Percentiles rank a stretch among this genome's conserved stretches.
These are phyloP conservation scores for Rubroboletus pulcherrimus DNA, from an alignment of 768 basidiomycete species.

Conservation along the genomic window DNA sequence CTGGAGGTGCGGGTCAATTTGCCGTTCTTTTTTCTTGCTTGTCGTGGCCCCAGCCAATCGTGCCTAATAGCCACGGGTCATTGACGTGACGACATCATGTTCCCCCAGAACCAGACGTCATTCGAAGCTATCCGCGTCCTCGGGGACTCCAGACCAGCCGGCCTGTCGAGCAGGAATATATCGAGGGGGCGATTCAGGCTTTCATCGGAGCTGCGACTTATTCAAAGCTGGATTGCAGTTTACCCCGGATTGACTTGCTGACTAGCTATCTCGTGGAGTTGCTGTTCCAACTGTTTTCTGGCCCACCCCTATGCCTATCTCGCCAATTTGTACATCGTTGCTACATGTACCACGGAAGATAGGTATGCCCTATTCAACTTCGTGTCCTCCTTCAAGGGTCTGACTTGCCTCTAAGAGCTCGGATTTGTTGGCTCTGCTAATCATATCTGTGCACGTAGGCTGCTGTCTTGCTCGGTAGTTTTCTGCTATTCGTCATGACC, in stretches of 20 bases:
- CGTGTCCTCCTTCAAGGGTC: neutral
- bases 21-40: neutral
- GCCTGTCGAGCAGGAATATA: neutral
- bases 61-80: neutral
- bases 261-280: neutral
- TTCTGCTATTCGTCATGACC: no score
- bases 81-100: conserved; percentile 1
- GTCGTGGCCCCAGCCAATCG: neutral
- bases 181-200: neutral
- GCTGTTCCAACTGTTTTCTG: neutral
- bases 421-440: no score
- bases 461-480: no score
- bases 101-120: neutral
- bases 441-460: no score
- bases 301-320: neutral
- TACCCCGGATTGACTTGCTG: neutral
- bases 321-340: neutral
- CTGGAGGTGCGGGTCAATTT: neutral
- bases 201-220: conserved; percentile 19
- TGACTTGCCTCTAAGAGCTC: neutral
- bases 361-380: neutral
- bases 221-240: conserved; percentile 1
- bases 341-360: neutral
- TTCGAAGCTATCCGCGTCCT: conserved; percentile 11
- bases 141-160: neutral